A percentile compares a stretch with the other conserved stretches of the same genome.
phyloP scores from a whole-genome alignment of 2,329 filamentous ascomycete species.

The Xylariales sp. region DNA sequence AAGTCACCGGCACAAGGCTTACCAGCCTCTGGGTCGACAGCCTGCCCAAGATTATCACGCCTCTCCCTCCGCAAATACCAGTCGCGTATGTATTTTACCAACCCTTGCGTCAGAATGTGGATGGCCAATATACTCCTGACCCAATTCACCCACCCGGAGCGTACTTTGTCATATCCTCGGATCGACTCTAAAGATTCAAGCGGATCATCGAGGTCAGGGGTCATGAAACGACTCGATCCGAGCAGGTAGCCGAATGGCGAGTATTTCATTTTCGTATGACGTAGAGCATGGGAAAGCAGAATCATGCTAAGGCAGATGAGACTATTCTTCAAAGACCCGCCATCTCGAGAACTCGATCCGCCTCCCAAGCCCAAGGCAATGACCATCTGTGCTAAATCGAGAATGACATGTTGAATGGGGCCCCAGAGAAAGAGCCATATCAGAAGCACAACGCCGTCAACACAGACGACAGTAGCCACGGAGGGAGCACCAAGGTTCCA shows the following conservation, averaged over 20 bases:
- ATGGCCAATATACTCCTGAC: constrained; percentile 65
- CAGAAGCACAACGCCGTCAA: constrained; percentile 77
- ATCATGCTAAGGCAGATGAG: constrained; percentile 69
- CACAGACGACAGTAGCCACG: constrained; percentile 74
- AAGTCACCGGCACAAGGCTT: constrained; percentile 38
- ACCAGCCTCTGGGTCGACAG: constrained; percentile 59
- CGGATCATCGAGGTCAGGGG: constrained; percentile 40
- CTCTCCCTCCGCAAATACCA: constrained; percentile 62
- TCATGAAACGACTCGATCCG: constrained; percentile 42
- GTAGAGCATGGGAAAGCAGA: constrained; percentile 46
- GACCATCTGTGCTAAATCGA: constrained; percentile 88
- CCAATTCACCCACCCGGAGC: constrained; percentile 55
- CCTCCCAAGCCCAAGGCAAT: constrained; percentile 88
- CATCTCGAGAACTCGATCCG: constrained; percentile 64
- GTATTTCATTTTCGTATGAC: constrained; percentile 45
- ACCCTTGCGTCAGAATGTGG: constrained; percentile 69
- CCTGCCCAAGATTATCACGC: constrained; percentile 43
- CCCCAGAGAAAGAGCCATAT: constrained; percentile 86
- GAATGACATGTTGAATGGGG: constrained; percentile 78
- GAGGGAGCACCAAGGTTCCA: constrained; percentile 82
- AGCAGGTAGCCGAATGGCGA: constrained; percentile 41
- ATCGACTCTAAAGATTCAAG: constrained; percentile 37
- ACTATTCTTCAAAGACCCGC: constrained; percentile 63
- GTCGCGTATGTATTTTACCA: constrained; percentile 65
- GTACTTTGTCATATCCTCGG: constrained; percentile 49